phyloP scores from a whole-genome alignment of 2,329 filamentous ascomycete genomes.

The Penicillium sp. region DNA sequence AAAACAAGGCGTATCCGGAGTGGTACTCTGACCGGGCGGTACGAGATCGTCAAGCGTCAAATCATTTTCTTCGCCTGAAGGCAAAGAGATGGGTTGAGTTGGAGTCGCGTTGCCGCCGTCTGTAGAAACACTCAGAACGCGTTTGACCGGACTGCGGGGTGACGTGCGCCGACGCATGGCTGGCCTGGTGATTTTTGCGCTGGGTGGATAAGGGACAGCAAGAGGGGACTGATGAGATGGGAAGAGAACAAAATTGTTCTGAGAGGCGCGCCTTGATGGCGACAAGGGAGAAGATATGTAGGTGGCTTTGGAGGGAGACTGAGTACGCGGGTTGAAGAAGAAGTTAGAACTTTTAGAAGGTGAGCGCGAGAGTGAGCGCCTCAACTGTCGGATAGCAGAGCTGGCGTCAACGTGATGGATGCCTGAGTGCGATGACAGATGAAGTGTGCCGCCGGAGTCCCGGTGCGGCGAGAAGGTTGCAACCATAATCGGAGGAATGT shows the following conservation, averaged over 20 bases:
- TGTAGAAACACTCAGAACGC: slow-evolving; percentile 67
- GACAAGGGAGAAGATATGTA: slow-evolving; percentile 57
- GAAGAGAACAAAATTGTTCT: slow-evolving; percentile 55
- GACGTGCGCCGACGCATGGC: slow-evolving; percentile 60
- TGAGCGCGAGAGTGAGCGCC: slow-evolving; percentile 87
- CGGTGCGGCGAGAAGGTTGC: slow-evolving; percentile 51
- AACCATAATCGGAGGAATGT: slow-evolving; percentile 41
- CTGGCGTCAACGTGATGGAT: slow-evolving; percentile 79
- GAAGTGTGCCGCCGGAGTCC: slow-evolving; percentile 70
- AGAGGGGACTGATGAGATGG: slow-evolving; percentile 53
- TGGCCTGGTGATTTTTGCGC: slow-evolving; percentile 58
- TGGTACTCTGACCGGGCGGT: slow-evolving; percentile 25
- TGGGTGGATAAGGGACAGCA: slow-evolving; percentile 65
- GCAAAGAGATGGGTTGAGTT: slow-evolving; percentile 47
- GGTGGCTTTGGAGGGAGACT: slow-evolving; percentile 52
- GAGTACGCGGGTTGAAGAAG: slow-evolving; percentile 55
- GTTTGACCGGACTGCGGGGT: slow-evolving; percentile 77
- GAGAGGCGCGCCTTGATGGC: slow-evolving; percentile 54
- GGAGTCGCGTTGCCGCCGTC: slow-evolving; percentile 69
- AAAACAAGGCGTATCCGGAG: slow-evolving; percentile 26
- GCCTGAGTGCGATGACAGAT: slow-evolving; percentile 82
- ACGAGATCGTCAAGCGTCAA: slow-evolving; percentile 31
- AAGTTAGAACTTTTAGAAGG: slow-evolving; percentile 78
- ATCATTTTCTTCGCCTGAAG: slow-evolving; percentile 49
- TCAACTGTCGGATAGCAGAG: slow-evolving; percentile 75